Evolutionary conservation across 495 filamentous ascomycete species (phyloP).

Genomic region (Penicillium samsonianum): DNA sequence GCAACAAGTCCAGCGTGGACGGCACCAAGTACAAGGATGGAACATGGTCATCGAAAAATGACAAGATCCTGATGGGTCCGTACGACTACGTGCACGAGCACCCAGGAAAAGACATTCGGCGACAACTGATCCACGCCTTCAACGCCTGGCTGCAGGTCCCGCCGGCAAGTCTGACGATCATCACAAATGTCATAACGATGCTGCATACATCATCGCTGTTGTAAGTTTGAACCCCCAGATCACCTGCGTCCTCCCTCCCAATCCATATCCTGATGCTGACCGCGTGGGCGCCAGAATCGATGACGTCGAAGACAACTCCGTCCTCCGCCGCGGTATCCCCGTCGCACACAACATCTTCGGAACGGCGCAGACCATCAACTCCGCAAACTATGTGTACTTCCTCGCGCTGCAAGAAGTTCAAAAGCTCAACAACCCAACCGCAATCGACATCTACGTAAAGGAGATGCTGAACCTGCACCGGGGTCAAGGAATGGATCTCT

Average conservation of each 20-base stretch:
- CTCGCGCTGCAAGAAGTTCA: slow-evolving; percentile 78
- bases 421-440: slow-evolving; percentile 68
- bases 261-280: background rate
- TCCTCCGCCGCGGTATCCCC: slow-evolving; percentile 82
- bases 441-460: slow-evolving; percentile 78
- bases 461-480: slow-evolving; percentile 93
- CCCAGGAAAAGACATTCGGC: slow-evolving; percentile 90
- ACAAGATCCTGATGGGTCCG: slow-evolving; percentile 77
- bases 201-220: slow-evolving; percentile 90
- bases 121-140: slow-evolving; percentile 84
- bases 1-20: slow-evolving; percentile 50
- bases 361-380: slow-evolving; percentile 94
- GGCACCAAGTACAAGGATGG: slow-evolving; percentile 53
- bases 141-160: slow-evolving; percentile 90
- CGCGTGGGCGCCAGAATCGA: slow-evolving; percentile 60
- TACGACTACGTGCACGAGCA: slow-evolving; percentile 84
- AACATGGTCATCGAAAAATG: slow-evolving; percentile 70
- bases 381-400: slow-evolving; percentile 97
- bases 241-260: background rate
- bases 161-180: slow-evolving; percentile 69
- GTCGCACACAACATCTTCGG: slow-evolving; percentile 96
- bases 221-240: slow-evolving; percentile 33
- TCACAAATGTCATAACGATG: slow-evolving; percentile 88
- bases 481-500: slow-evolving; percentile 96
- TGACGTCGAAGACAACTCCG: slow-evolving; percentile 83